A percentile compares a stretch with the other conserved stretches of the same genome.
Conservation (phyloP, 257 asterid genomes). For the Oldenlandia corymbosa region DNA sequence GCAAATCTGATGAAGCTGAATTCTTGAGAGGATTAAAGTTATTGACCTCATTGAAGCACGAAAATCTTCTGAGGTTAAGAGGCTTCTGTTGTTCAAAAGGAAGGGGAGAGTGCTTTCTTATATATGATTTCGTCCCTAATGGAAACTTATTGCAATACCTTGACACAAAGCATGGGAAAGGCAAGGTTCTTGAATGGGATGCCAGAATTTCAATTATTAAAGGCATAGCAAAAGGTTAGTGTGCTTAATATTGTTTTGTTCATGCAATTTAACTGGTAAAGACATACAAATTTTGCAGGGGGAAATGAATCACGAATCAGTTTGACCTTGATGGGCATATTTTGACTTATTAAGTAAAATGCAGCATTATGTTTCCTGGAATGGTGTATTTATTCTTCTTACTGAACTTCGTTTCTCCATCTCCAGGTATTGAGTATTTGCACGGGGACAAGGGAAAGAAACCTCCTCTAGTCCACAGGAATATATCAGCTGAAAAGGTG, state of each 20-base stretch:
- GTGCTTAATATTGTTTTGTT: neutral
- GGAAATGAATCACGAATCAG: neutral
- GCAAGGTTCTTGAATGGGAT: conserved; percentile 77
- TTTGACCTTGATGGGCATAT: neutral
- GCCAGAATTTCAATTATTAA: conserved; percentile 59
- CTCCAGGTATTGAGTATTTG: conserved; percentile 67
- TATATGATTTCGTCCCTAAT: conserved; percentile 73
- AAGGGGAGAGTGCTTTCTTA: conserved; percentile 90
- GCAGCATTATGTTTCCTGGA: neutral
- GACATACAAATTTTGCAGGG: neutral
- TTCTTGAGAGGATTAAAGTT: conserved; percentile 70
- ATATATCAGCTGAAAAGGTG: conserved; percentile 87
- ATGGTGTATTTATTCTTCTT: neutral
- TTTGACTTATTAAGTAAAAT: neutral
- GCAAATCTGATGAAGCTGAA: conserved; percentile 80
- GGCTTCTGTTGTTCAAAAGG: conserved; percentile 96
- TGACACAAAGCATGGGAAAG: conserved; percentile 47
- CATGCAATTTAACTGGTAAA: neutral
- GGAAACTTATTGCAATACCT: conserved; percentile 78
- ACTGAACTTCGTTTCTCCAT: neutral
- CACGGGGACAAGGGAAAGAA: conserved; percentile 51
- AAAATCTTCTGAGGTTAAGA: conserved; percentile 71
- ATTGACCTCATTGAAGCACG: conserved; percentile 70
- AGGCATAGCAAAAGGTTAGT: conserved; percentile 85
- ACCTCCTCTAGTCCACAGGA: conserved; percentile 64